Base-by-base conservation (phyloP, 768 basidiomycete genomes). In the Tylopilus sp. region DNA sequence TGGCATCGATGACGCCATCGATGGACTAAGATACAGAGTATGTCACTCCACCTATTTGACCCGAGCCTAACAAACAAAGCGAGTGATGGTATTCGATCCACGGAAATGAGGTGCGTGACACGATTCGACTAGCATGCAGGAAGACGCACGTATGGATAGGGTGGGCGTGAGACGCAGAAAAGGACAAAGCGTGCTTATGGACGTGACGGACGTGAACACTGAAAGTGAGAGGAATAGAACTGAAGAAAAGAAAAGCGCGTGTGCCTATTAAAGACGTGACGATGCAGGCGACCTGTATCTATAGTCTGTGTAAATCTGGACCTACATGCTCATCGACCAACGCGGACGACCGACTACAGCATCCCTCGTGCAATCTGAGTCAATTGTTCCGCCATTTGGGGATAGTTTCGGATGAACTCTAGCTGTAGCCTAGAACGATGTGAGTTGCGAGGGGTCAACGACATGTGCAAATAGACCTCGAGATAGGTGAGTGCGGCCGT, bases 391-490 rank as follows among this genome's bases (percentile, higher is more conserved):
- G 87, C 89, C 81, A 87, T 84, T 51, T 86, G 80, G 1, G 94
- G 94, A 65, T 92, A 97, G 60, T 82, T 85, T 66, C 82, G 77
- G 67, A 87, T 76, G 71, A 97, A 97, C 61, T 91, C 80, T 50
- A 88, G 72, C 70, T 97, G 95, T 87, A 12, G 94, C 93, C 84
- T 93, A 68, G 1, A 60, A 37, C 34, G n/a, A 3, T 21, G 24
- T n/a, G n/a, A n/a, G n/a, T 8, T 56, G 21, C 7, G 22, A 6
- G 30, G 16, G 7, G 29, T 10, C 6, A 19, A 45, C 3, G 12
- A n/a, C 5, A 31, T 11, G 6, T 3, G 19, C 29, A 13, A 12
- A 76, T 85, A 62, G 64, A 89, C 89, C 71, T 82, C 89, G 76
- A 86, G 80, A 67, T 87, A 91, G 10, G 86, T 88, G 69, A 92